phyloP scores from a whole-genome alignment of 208 protist genomes.

The Leishmania turanica region DNA sequence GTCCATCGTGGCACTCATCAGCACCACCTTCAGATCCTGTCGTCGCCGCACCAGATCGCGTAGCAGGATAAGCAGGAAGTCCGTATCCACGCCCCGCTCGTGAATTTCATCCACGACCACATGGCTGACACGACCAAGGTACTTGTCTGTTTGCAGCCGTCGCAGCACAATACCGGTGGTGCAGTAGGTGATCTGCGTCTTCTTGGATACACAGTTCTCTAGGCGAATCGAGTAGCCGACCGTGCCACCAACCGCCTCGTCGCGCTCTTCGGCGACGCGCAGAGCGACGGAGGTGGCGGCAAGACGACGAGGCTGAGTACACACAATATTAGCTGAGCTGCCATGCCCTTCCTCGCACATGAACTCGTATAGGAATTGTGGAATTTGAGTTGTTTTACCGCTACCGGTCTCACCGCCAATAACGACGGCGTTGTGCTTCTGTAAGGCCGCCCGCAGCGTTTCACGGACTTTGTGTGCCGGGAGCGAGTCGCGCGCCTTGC shows the following conservation, averaged over 20 bases:
- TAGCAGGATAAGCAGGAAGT: conserved; percentile 95
- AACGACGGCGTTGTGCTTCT: conserved; percentile 91
- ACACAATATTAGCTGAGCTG: conserved; percentile 91
- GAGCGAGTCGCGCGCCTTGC: conserved; percentile 49
- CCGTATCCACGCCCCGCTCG: conserved; percentile 96
- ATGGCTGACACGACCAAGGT: conserved; percentile 88
- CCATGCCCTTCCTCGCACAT: conserved; percentile 86
- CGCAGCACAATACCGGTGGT: conserved; percentile 95
- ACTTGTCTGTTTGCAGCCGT: conserved; percentile 88
- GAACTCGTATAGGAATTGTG: conserved; percentile 96
- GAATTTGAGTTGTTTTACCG: conserved; percentile 98
- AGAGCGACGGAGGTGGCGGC: conserved; percentile 94
- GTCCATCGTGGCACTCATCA: conserved; percentile 97
- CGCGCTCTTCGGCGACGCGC: conserved; percentile 93
- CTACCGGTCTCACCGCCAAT: conserved; percentile 97
- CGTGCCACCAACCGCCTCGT: conserved; percentile 86
- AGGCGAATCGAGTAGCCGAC: conserved; percentile 95
- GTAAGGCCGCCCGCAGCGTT: conserved; percentile 59
- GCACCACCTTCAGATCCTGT: conserved; percentile 87
- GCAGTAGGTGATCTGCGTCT: conserved; percentile 93
- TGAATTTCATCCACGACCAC: conserved; percentile 97
- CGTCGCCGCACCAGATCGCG: conserved; percentile 80
- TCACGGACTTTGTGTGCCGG: conserved; percentile 78
- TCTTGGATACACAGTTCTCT: conserved; percentile 86
- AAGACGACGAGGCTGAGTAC: conserved; percentile 94